Evolutionary conservation across 345 rosid genomes (phyloP).

Genomic region (Barbarea vulgaris): DNA sequence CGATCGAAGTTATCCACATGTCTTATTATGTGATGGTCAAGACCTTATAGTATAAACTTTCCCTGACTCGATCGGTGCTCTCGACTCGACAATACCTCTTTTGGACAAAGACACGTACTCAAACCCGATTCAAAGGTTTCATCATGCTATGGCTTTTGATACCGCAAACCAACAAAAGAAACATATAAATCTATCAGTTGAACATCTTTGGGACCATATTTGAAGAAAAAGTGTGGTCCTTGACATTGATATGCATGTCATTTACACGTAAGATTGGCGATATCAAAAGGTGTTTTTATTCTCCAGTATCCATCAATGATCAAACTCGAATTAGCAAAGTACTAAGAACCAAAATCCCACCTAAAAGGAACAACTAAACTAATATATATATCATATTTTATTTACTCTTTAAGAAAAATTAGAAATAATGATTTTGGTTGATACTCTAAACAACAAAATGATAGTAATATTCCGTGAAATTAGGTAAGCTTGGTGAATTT

Average conservation of each 20-base stretch:
- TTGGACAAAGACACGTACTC: conserved; percentile 36
- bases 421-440: neutral
- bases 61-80: conserved; percentile 33
- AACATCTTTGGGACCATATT: conserved; percentile 39
- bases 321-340: conserved; percentile 41
- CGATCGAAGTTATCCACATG: conserved; percentile 36
- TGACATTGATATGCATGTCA: conserved; percentile 39
- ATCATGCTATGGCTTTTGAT: conserved; percentile 20
- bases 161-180: conserved; percentile 35
- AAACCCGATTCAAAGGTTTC: conserved; percentile 40
- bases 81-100: conserved; percentile 34
- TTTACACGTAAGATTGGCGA: conserved; percentile 40
- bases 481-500: neutral
- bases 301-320: conserved; percentile 31
- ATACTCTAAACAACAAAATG: neutral
- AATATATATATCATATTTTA: conserved; percentile 6
- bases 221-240: conserved; percentile 38
- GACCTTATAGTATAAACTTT: conserved; percentile 27
- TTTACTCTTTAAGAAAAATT: neutral
- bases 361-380: conserved; percentile 33
- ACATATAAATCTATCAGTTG: conserved; percentile 40
- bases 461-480: neutral
- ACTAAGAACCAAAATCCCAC: conserved; percentile 37
- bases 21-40: conserved; percentile 25
- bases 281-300: conserved; percentile 19